Evolutionary conservation across 2,329 filamentous ascomycete genomes (phyloP).

Genomic region (Hymenoscyphus linearis): DNA sequence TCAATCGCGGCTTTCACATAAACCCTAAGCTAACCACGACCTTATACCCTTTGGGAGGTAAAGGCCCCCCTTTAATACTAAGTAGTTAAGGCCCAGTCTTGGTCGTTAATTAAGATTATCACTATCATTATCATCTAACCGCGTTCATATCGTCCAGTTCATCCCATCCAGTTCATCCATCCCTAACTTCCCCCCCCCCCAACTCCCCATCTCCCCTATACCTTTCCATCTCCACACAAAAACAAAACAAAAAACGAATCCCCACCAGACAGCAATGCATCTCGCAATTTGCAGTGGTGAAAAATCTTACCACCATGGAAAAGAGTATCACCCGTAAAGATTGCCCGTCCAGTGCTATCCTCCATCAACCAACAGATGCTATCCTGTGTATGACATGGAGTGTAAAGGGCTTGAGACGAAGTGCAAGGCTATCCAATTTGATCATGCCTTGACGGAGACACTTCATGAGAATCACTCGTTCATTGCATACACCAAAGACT

Average conservation of each 20-base stretch:
- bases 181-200: no score
- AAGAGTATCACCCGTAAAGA: constrained; percentile 94
- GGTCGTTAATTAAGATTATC: no score
- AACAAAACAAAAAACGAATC: no score
- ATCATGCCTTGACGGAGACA: constrained; percentile 46
- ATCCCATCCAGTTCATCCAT: no score
- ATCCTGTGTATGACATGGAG: constrained; percentile 96
- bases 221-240: no score
- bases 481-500: constrained; percentile 48
- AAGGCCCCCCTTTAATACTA: no score
- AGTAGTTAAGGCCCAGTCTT: no score
- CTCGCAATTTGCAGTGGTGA: neutral
- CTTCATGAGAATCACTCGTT: constrained; percentile 65
- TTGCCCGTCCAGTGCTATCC: constrained; percentile 69
- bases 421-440: constrained; percentile 61
- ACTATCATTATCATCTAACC: no score
- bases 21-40: no score
- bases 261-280: neutral
- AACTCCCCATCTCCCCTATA: no score
- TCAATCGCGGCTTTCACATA: no score
- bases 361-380: constrained; percentile 94
- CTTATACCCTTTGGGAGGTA: no score
- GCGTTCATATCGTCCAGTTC: constrained; percentile 29
- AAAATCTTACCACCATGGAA: constrained; percentile 73
- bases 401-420: constrained; percentile 70